These are phyloP conservation scores for Alternaria novae-zelandiae DNA, from an alignment of 2,329 filamentous ascomycete species.

Conservation along the genomic window DNA sequence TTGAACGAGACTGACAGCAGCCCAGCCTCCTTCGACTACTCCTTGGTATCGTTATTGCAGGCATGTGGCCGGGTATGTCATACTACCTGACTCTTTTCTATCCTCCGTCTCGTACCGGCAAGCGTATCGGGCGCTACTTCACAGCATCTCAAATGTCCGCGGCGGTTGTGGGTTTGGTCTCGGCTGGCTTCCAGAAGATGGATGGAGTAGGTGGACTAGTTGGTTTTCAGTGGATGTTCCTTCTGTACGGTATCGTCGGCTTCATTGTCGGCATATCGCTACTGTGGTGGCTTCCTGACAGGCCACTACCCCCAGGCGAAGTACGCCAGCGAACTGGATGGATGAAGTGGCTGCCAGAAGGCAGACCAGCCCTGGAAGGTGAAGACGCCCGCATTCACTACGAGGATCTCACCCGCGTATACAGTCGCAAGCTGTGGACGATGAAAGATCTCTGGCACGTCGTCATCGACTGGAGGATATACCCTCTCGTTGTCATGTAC, in stretches of 20 bases:
- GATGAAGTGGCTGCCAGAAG: constrained; percentile 70
- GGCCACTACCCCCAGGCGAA: constrained; percentile 77
- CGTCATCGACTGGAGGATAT: constrained; percentile 84
- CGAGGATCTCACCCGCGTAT: constrained; percentile 79
- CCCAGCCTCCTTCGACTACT: constrained; percentile 76
- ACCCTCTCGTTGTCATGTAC: constrained; percentile 89
- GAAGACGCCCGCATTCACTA: constrained; percentile 84
- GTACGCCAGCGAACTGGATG: constrained; percentile 58
- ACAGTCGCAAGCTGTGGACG: constrained; percentile 76
- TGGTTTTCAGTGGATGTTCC: constrained; percentile 92
- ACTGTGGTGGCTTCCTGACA: constrained; percentile 90
- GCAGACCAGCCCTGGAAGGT: constrained; percentile 74
- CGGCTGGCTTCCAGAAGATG: constrained; percentile 91
- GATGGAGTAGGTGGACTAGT: constrained; percentile 77
- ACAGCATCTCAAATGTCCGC: constrained; percentile 89
- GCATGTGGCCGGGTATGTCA: constrained; percentile 95
- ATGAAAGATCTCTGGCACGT: constrained; percentile 72
- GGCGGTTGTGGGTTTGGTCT: constrained; percentile 86
- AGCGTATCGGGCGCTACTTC: constrained; percentile 88
- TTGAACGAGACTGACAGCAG: neutral
- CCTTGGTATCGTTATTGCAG: constrained; percentile 85
- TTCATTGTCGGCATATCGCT: constrained; percentile 74
- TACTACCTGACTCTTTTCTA: constrained; percentile 94
- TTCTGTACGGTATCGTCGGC: constrained; percentile 80
- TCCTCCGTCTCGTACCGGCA: constrained; percentile 82